Evolutionary conservation across 805 yeast species (phyloP).

Genomic region (Limtongozyma cylindracea): DNA sequence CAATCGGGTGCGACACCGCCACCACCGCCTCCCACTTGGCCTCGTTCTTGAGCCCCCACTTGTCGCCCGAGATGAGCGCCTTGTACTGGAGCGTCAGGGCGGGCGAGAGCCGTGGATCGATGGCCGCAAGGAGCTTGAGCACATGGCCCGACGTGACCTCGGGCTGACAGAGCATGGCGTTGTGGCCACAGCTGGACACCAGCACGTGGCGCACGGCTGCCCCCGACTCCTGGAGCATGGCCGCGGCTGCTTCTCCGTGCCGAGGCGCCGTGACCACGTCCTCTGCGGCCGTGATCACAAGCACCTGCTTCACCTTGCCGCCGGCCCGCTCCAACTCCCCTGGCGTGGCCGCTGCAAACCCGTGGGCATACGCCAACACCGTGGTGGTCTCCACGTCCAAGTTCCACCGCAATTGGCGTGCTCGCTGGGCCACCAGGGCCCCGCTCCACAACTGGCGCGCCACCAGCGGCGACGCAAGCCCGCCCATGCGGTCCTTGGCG

Average conservation of each 20-base stretch:
- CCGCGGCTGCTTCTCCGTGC: too few species aligned
- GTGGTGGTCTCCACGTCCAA: constrained; percentile 29
- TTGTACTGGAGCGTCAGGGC: constrained; percentile 47
- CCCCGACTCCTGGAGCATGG: too few species aligned
- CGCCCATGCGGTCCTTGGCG: constrained; percentile 33
- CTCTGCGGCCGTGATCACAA: constrained; percentile 30
- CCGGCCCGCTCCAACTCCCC: constrained; percentile 18
- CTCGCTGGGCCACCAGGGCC: constrained; percentile 12
- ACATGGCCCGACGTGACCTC: constrained; percentile 36
- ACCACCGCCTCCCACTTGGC: constrained; percentile 38
- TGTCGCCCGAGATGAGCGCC: constrained; percentile 38
- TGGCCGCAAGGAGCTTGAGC: constrained; percentile 23
- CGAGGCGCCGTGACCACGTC: constrained; percentile 36
- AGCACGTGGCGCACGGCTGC: constrained; percentile 15
- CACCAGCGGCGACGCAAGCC: constrained; percentile 35
- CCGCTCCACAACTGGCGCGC: constrained; percentile 16
- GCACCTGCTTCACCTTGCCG: constrained; percentile 10
- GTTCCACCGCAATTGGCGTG: constrained; percentile 47
- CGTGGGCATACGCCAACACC: constrained; percentile 25
- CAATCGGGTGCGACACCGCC: constrained; percentile 20
- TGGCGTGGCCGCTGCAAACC: constrained; percentile 16
- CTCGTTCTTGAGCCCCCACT: constrained; percentile 63
- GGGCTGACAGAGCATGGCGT: constrained; percentile 35
- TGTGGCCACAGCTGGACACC: constrained; percentile 34
- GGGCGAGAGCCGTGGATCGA: constrained; percentile 28